Conservation (phyloP, 306 rosid species). For the Gynostemma pentaphyllum region DNA sequence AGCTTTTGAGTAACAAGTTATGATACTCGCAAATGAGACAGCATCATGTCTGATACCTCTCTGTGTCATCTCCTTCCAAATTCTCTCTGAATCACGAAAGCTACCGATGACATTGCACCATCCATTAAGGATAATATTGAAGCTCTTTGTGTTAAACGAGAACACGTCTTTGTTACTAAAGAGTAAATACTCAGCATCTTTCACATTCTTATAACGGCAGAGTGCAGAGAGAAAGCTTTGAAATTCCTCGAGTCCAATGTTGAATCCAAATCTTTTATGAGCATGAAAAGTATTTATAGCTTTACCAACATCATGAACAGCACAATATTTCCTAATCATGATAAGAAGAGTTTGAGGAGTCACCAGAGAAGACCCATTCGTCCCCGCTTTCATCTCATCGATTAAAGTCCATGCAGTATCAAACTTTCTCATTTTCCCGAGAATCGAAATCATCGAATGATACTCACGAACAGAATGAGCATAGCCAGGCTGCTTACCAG, state of each 20-base stretch:
- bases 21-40: slow-evolving; percentile 59
- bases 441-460: slow-evolving; percentile 70
- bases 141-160: slow-evolving; percentile 61
- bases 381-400: slow-evolving; percentile 55
- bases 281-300: slow-evolving; percentile 70
- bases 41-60: slow-evolving; percentile 57
- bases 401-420: slow-evolving; percentile 79
- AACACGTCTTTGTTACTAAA: slow-evolving; percentile 47
- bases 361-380: slow-evolving; percentile 36
- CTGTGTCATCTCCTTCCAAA: slow-evolving; percentile 74
- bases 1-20: slow-evolving; percentile 72
- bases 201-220: slow-evolving; percentile 70
- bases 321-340: slow-evolving; percentile 69
- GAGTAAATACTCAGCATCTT: slow-evolving; percentile 67
- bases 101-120: slow-evolving; percentile 73
- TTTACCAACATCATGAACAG: slow-evolving; percentile 62
- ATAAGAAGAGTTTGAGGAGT: slow-evolving; percentile 65
- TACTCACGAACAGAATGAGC: slow-evolving; percentile 53
- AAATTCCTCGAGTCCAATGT: slow-evolving; percentile 50
- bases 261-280: slow-evolving; percentile 41
- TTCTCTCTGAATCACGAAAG: slow-evolving; percentile 47
- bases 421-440: slow-evolving; percentile 81
- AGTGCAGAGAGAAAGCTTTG: slow-evolving; percentile 81
- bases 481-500: slow-evolving; percentile 60
- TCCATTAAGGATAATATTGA: slow-evolving; percentile 78